phyloP scores from a whole-genome alignment of 2,329 filamentous ascomycete genomes.

The Trichoderma sp. region DNA sequence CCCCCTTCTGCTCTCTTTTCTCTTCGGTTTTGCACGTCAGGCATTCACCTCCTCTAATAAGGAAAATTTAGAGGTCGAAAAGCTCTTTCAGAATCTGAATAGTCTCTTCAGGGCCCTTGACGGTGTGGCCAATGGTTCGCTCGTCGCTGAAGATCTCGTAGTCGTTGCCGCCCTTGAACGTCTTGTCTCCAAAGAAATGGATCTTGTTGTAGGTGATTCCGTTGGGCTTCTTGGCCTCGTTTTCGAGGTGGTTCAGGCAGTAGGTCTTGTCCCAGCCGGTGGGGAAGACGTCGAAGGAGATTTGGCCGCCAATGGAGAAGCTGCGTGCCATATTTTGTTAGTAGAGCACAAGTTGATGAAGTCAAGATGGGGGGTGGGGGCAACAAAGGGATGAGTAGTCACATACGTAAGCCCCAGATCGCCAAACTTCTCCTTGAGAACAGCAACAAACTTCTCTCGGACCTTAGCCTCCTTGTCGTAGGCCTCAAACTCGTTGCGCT shows the following conservation, averaged over 20 bases:
- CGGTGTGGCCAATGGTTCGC: conserved; percentile 82
- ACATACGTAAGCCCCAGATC: conserved; percentile 82
- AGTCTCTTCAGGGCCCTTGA: conserved; percentile 81
- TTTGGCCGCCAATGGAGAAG: conserved; percentile 93
- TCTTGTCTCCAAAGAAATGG: conserved; percentile 99
- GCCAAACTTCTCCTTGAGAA: conserved; percentile 77
- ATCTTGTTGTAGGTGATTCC: conserved; percentile 81
- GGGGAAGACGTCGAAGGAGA: conserved; percentile 98
- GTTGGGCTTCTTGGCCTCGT: conserved; percentile 69
- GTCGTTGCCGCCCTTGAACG: conserved; percentile 87
- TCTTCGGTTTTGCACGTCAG: neutral
- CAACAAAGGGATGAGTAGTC: neutral
- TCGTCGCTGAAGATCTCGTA: conserved; percentile 87
- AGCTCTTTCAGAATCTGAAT: conserved; percentile 76
- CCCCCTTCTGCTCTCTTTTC: neutral
- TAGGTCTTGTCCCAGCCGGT: conserved; percentile 98
- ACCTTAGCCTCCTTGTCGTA: conserved; percentile 80
- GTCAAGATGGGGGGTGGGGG: neutral
- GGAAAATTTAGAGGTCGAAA: conserved; percentile 61
- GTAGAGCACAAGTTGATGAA: neutral
- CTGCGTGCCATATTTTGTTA: conserved; percentile 44
- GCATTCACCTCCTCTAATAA: neutral
- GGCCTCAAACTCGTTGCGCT: conserved; percentile 78
- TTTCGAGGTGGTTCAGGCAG: conserved; percentile 84
- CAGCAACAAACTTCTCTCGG: conserved; percentile 72